These are phyloP conservation scores for Botryotinia convoluta DNA, from an alignment of 2,329 filamentous ascomycete genomes.

Conservation along the genomic window DNA sequence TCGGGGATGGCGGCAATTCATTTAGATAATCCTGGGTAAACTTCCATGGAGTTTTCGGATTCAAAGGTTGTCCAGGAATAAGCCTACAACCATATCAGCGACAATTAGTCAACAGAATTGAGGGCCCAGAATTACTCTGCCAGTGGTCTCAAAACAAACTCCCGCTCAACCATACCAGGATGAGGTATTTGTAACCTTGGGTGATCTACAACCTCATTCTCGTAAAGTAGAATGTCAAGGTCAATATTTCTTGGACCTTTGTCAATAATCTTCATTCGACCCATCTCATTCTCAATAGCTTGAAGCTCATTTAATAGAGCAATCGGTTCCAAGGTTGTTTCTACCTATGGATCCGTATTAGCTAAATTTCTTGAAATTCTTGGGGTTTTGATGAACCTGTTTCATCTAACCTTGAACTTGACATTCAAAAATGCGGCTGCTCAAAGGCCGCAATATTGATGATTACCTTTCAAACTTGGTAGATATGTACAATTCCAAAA, in stretches of 20 bases:
- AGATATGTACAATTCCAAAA: not conserved
- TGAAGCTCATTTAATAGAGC: conserved; percentile 78
- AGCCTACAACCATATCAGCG: conserved; percentile 44
- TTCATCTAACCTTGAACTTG: not conserved
- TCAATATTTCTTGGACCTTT: conserved; percentile 96
- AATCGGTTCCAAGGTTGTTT: conserved; percentile 73
- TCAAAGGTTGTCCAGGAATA: conserved; percentile 53
- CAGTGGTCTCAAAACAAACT: conserved; percentile 88
- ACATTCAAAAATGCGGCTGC: not conserved
- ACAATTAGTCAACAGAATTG: not conserved
- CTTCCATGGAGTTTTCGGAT: conserved; percentile 57
- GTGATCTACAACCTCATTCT: conserved; percentile 60
- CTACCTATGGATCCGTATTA: conserved; percentile 50
- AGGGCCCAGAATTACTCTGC: conserved; percentile 58
- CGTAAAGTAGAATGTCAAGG: conserved; percentile 86
- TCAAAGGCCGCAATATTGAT: not conserved
- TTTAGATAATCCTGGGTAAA: conserved; percentile 60
- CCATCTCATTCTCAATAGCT: conserved; percentile 75
- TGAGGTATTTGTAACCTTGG: conserved; percentile 83
- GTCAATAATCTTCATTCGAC: conserved; percentile 79
- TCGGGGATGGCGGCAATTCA: conserved; percentile 49
- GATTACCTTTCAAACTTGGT: not conserved
- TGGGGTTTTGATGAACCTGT: not conserved
- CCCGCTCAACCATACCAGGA: conserved; percentile 78
- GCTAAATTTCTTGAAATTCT: not conserved